phyloP scores from a whole-genome alignment of 148 eudicot genomes.

The Dysphania ambrosioides region DNA sequence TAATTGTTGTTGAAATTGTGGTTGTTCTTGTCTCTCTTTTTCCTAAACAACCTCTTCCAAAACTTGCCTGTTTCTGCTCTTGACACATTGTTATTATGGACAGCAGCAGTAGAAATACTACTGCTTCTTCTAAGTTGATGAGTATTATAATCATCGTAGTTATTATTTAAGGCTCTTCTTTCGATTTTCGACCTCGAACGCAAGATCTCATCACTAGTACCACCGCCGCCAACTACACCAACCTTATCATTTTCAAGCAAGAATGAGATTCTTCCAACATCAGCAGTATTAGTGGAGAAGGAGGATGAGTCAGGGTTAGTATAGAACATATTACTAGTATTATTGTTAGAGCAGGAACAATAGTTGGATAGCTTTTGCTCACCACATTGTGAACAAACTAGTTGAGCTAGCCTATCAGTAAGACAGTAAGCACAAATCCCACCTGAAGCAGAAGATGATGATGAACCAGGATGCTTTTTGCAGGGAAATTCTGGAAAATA shows the following conservation, averaged over 20 bases:
- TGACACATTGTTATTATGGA: conserved; percentile 26
- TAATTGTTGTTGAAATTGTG: background rate
- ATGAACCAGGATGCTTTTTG: conserved; percentile 54
- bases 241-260: conserved; percentile 60
- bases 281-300: conserved; percentile 23
- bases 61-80: conserved; percentile 34
- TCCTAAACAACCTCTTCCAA: conserved; percentile 69
- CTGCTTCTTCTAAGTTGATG: conserved; percentile 47
- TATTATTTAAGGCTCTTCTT: background rate
- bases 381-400: conserved; percentile 79
- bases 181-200: conserved; percentile 13
- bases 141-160: conserved; percentile 37
- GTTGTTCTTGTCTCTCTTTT: conserved; percentile 38
- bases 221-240: too few relatives aligned
- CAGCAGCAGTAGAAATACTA: conserved; percentile 46
- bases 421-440: conserved; percentile 85
- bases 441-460: conserved; percentile 34
- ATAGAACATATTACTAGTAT: conserved; percentile 10
- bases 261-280: conserved; percentile 74
- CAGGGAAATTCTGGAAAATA: conserved; percentile 45
- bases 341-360: conserved; percentile 39
- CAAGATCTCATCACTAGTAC: background rate
- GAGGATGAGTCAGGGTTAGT: conserved; percentile 31
- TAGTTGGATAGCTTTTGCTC: conserved; percentile 51
- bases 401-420: conserved; percentile 55